Conservation (phyloP, 805 yeast genomes). For the Ogataea henricii region DNA sequence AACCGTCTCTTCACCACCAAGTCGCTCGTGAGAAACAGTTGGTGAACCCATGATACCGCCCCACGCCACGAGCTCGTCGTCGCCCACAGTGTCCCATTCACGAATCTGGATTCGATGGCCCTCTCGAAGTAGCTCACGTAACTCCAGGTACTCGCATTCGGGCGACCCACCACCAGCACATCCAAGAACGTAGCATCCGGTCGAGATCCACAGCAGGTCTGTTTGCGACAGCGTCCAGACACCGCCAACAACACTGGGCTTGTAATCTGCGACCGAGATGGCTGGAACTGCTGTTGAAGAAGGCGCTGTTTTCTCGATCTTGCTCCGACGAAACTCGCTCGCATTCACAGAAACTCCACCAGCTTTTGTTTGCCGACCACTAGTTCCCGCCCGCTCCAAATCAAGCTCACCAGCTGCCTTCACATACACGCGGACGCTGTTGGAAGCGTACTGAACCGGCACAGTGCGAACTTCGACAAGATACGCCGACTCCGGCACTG, state of each 20-base stretch:
- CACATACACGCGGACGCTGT: constrained; percentile 37
- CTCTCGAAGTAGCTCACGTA: constrained; percentile 32
- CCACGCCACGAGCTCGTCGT: constrained; percentile 32
- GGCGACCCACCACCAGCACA: constrained; percentile 57
- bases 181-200: constrained; percentile 47
- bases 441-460: constrained; percentile 35
- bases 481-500: constrained; percentile 24
- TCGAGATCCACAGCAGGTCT: constrained; percentile 43
- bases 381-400: constrained; percentile 23
- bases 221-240: constrained; percentile 42
- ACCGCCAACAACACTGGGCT: constrained; percentile 27
- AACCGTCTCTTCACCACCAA: constrained; percentile 40
- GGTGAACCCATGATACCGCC: constrained; percentile 48
- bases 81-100: constrained; percentile 7
- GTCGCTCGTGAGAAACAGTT: constrained; percentile 44
- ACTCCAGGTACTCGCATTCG: constrained; percentile 39
- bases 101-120: constrained; percentile 37
- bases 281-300: constrained; percentile 19
- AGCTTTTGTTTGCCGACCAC: background rate
- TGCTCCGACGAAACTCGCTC: constrained; percentile 6
- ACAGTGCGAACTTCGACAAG: constrained; percentile 28
- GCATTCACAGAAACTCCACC: background rate
- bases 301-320: constrained; percentile 8
- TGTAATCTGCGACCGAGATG: constrained; percentile 29
- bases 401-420: constrained; percentile 48